Percentiles rank a stretch among this genome's conserved stretches.
phyloP scores from a whole-genome alignment of 331 rosid genomes.

The Pyracantha coccinea region DNA sequence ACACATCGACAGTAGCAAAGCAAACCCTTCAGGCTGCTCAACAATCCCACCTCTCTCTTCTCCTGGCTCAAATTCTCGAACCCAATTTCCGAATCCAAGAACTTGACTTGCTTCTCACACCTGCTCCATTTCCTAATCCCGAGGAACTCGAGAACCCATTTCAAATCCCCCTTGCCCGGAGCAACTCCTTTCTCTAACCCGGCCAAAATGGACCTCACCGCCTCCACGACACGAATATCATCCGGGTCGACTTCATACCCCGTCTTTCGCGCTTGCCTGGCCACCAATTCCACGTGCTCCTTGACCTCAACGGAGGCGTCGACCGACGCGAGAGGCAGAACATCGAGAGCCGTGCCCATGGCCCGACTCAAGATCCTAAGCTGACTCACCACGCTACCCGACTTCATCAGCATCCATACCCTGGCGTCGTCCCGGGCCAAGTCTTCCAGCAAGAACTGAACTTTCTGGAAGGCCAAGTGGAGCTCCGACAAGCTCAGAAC shows the following conservation, averaged over 20 bases:
- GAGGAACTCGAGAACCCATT: slow-evolving; percentile 40
- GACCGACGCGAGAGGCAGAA: slow-evolving; percentile 29
- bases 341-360: slow-evolving; percentile 50
- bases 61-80: slow-evolving; percentile 30
- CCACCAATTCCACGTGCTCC: slow-evolving; percentile 45
- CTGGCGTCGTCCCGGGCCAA: slow-evolving; percentile 43
- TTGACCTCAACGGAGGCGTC: slow-evolving; percentile 28
- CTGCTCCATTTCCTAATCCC: slow-evolving; percentile 52
- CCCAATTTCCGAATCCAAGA: slow-evolving; percentile 62
- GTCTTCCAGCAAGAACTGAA: slow-evolving; percentile 49
- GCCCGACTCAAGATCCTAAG: slow-evolving; percentile 43
- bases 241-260: slow-evolving; percentile 37
- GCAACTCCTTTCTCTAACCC: slow-evolving; percentile 31
- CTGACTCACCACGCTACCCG: slow-evolving; percentile 37
- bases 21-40: slow-evolving; percentile 46
- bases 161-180: slow-evolving; percentile 37
- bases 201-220: slow-evolving; percentile 26
- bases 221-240: slow-evolving; percentile 29
- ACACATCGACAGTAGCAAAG: slow-evolving; percentile 56
- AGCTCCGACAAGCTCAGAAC: slow-evolving; percentile 52
- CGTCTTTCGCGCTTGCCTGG: slow-evolving; percentile 38
- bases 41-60: slow-evolving; percentile 17
- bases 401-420: slow-evolving; percentile 49
- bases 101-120: slow-evolving; percentile 55
- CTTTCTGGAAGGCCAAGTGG: slow-evolving; percentile 57